phyloP scores from a whole-genome alignment of 225 moss, liverwort and hornwort species.

The Asterella californica region DNA sequence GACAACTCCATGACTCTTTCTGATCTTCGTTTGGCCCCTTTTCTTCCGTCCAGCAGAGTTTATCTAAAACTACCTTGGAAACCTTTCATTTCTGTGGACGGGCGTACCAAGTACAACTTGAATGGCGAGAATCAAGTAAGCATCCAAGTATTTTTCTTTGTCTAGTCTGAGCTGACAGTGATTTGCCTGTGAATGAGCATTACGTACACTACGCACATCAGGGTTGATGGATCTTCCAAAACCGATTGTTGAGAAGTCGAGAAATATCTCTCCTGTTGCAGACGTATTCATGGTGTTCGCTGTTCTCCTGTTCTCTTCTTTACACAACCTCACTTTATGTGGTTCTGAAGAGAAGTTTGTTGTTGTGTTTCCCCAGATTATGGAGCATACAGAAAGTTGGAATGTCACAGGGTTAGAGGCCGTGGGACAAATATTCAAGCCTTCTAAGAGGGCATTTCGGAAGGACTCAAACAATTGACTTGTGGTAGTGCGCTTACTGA shows the following conservation, averaged over 20 bases:
- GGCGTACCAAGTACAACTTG: constrained; percentile 61
- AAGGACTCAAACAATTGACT: not conserved
- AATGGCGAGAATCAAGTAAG: constrained; percentile 61
- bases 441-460: constrained; percentile 47
- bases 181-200: too few species aligned
- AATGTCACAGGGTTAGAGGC: constrained; percentile 58
- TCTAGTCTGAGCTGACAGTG: not conserved
- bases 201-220: too few species aligned
- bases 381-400: constrained; percentile 81
- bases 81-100: constrained; percentile 67
- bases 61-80: constrained; percentile 81
- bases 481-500: not conserved
- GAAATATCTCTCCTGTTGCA: too few species aligned
- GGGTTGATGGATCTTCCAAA: too few species aligned
- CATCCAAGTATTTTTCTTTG: not conserved
- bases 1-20: not conserved
- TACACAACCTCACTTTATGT: too few species aligned
- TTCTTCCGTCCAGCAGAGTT: constrained; percentile 36
- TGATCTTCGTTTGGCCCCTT: not conserved
- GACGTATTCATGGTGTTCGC: too few species aligned
- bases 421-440: constrained; percentile 64
- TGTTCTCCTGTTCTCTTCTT: too few species aligned
- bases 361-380: constrained; percentile 45
- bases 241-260: too few species aligned
- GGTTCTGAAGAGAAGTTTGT: too few species aligned